Base-by-base conservation (phyloP, 2,329 filamentous ascomycete genomes). In the Nigrospora osmanthi region DNA sequence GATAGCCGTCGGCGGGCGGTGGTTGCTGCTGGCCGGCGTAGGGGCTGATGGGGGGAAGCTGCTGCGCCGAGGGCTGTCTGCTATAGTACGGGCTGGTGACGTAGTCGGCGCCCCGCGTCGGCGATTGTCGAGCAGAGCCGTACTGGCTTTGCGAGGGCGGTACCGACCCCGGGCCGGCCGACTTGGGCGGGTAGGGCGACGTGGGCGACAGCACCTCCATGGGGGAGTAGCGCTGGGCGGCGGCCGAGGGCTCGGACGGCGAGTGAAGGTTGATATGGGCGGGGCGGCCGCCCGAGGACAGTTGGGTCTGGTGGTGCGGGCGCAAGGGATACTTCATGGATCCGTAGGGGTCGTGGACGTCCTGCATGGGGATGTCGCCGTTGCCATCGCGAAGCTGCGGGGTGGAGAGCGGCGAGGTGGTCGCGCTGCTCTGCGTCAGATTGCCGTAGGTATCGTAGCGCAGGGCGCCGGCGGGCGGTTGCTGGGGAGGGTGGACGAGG, bases 181-280 rank as follows among this genome's bases (percentile, higher is more conserved):
- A 62, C 72, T 86, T 68, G 69, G 75, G 61, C 38, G 80, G 77
- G 68, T 94, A 94, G 32, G 89, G 83, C 45, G 87, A 85, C 32
- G 84, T 81, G 35, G 89, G 87, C 49, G 89, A 89, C 49, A 94
- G 72, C 14, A 81, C 79, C 63, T 95, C 91, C 90, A 96, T 96
- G 52, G 91, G 93, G 39, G 91, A 97, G 68, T 97, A 97, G 61
- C 90, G 82, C 64, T 94, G 87, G 48, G 89, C 87, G 46, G 89
- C 88, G 42, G 87, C 76, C 37, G 89, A 93, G 47, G 87, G 82
- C 59, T 91, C 83, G 53, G 83, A 82, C 42, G 83, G 71, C 39
- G 85, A 86, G 63, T 91, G 85, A 55, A 89, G 80, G 50, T 79
- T 88, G 48, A 46, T 39, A 31, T 37, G 30, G 14, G 81, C 55